Percentiles rank a stretch among this genome's conserved stretches.
Conservation (phyloP, 73 alveolate species). For the Diophrys appendiculata region DNA sequence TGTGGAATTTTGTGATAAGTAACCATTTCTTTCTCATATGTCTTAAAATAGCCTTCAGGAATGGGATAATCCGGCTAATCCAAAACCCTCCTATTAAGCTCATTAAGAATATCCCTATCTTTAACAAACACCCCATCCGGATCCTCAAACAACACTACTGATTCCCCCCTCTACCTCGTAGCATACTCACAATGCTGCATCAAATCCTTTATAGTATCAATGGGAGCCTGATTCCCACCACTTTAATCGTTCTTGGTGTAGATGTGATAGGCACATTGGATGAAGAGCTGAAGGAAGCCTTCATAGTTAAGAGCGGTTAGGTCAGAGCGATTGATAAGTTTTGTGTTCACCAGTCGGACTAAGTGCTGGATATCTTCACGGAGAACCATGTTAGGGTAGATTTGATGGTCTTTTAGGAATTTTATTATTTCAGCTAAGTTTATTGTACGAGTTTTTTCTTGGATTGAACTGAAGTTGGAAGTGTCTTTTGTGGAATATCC, state of each 20-base stretch:
- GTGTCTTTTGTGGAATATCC: slow-evolving; percentile 29
- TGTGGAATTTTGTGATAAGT: slow-evolving; percentile 40
- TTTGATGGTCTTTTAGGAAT: slow-evolving; percentile 70
- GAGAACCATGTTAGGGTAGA: slow-evolving; percentile 37
- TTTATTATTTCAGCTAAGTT: slow-evolving; percentile 29
- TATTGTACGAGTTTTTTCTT: slow-evolving; percentile 10
- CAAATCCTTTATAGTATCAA: slow-evolving; percentile 23
- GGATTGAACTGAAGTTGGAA: slow-evolving; percentile 14
- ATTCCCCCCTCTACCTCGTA: slow-evolving; percentile 58
- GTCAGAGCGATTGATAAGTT: slow-evolving; percentile 31
- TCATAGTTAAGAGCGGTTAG: slow-evolving; percentile 44
- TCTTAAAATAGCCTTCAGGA: slow-evolving; percentile 66
- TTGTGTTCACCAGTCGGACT: slow-evolving; percentile 33
- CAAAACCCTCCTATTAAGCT: slow-evolving; percentile 39
- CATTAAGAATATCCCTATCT: slow-evolving; percentile 44
- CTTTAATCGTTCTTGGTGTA: slow-evolving; percentile 17
- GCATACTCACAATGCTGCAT: slow-evolving; percentile 55
- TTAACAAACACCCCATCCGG: slow-evolving; percentile 58
- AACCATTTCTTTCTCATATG: slow-evolving; percentile 43
- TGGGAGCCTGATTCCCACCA: slow-evolving; percentile 18
- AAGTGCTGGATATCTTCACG: slow-evolving; percentile 35
- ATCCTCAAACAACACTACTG: slow-evolving; percentile 58
- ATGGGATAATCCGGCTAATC: slow-evolving; percentile 46
- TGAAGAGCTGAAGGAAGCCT: slow-evolving; percentile 42
- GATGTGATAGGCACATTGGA: slow-evolving; percentile 22